Evolutionary conservation across 345 rosid species (phyloP).

Genomic region (Aquilaria sinensis): DNA sequence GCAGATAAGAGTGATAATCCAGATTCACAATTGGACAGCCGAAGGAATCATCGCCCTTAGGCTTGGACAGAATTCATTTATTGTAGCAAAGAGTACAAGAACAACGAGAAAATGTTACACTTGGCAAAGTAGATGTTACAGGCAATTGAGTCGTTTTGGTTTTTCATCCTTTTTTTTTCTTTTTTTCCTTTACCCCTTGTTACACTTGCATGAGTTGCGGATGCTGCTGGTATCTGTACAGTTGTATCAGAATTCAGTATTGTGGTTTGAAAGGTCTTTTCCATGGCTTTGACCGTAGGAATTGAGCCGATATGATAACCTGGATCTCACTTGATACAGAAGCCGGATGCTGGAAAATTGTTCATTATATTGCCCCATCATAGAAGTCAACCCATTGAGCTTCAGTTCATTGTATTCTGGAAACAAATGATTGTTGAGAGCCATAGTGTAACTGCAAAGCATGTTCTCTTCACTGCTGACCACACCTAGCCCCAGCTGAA

Average conservation of each 20-base stretch:
- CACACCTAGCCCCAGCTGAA: too few species aligned
- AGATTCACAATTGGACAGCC: conserved; percentile 21
- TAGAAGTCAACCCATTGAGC: too few species aligned
- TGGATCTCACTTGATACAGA: too few species aligned
- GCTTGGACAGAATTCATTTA: not conserved
- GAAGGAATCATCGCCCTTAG: conserved; percentile 12
- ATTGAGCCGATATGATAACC: too few species aligned
- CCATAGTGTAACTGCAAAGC: too few species aligned
- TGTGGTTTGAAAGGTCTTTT: conserved; percentile 1
- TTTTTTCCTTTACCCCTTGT: conserved; percentile 5
- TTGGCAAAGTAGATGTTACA: not conserved
- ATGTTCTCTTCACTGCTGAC: too few species aligned
- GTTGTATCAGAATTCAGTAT: conserved; percentile 17
- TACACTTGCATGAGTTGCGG: conserved; percentile 12
- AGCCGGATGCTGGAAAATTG: too few species aligned
- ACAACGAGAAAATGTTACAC: conserved; percentile 2
- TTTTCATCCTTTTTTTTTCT: not conserved
- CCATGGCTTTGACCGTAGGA: too few species aligned
- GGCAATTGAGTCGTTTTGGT: conserved; percentile 3
- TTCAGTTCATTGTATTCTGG: too few species aligned
- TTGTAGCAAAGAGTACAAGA: conserved; percentile 10
- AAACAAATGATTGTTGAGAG: too few species aligned
- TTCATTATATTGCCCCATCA: too few species aligned
- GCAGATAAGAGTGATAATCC: conserved; percentile 38
- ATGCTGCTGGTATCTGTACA: conserved; percentile 25